Evolutionary conservation across 805 yeast genomes (phyloP).

Genomic region (Monosporozyma siamensis): DNA sequence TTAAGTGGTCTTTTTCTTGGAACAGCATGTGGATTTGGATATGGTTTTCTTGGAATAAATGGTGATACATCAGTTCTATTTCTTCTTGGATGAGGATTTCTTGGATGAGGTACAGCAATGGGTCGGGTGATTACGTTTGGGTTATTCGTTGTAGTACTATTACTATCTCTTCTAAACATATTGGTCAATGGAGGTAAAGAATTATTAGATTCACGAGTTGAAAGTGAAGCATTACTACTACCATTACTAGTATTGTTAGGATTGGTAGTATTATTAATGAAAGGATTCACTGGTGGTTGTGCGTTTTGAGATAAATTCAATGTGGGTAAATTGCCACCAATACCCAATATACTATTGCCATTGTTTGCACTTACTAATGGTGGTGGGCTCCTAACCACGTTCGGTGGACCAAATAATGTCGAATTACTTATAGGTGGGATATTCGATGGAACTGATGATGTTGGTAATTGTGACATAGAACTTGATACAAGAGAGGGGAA

Average conservation of each 20-base stretch:
- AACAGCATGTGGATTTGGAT: conserved; percentile 8
- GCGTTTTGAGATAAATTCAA: not conserved
- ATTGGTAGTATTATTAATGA: not conserved
- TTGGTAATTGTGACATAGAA: not conserved
- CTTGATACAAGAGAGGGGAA: not conserved
- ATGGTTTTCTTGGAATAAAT: conserved; percentile 27
- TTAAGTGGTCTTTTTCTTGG: conserved; percentile 27
- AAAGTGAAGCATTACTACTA: not conserved
- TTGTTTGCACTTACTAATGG: not conserved
- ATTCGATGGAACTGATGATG: not conserved
- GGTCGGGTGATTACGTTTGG: not conserved
- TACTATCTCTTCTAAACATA: not conserved
- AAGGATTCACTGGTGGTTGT: not conserved
- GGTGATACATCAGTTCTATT: conserved; percentile 17
- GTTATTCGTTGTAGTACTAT: not conserved
- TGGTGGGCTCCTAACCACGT: not conserved
- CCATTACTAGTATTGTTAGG: not conserved
- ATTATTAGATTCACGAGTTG: not conserved
- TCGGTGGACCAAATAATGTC: not conserved
- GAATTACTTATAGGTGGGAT: not conserved
- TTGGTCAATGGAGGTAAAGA: not conserved
- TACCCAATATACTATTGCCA: conserved; percentile 1
- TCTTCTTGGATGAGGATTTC: conserved; percentile 4
- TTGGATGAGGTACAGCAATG: not conserved
- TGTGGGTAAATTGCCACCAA: not conserved